Percentiles rank a stretch among this genome's conserved stretches.
These are phyloP conservation scores for Leucaena leucocephala DNA, from an alignment of 306 rosid genomes.

Conservation along the genomic window DNA sequence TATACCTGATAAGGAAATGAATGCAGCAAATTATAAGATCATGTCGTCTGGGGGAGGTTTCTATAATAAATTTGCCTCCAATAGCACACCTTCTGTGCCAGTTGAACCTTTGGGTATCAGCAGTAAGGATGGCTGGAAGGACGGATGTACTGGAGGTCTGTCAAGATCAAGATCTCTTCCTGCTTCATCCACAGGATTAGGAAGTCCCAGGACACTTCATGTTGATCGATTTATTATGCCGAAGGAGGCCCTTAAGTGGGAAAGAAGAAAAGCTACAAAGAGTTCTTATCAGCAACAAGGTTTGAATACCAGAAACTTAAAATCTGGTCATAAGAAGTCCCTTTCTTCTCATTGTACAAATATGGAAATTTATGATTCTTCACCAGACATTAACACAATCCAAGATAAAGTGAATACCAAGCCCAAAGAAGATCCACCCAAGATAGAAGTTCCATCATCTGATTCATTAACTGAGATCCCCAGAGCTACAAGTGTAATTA, in stretches of 20 bases:
- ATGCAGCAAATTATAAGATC: conserved; percentile 42
- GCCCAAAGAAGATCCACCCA: conserved; percentile 42
- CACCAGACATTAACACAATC: conserved; percentile 44
- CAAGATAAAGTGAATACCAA: conserved; percentile 45
- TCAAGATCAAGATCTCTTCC: conserved; percentile 91
- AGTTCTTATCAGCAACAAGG: conserved; percentile 49
- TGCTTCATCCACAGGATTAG: conserved; percentile 68
- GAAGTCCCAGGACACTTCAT: conserved; percentile 55
- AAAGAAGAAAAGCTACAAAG: conserved; percentile 50
- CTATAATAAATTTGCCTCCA: conserved; percentile 43
- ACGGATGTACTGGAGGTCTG: conserved; percentile 56
- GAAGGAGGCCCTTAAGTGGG: conserved; percentile 53
- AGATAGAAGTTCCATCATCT: conserved; percentile 40
- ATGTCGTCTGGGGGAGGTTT: conserved; percentile 44
- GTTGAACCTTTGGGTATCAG: conserved; percentile 91
- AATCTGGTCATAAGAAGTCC: conserved; percentile 59
- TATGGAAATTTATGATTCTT: conserved; percentile 49
- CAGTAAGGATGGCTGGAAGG: conserved; percentile 99
- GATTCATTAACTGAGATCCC: conserved; percentile 38
- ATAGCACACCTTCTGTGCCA: conserved; percentile 47
- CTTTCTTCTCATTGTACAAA: conserved; percentile 50
- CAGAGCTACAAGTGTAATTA: conserved; percentile 39
- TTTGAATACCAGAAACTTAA: conserved; percentile 46
- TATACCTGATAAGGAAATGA: conserved; percentile 59
- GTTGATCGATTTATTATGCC: conserved; percentile 58